phyloP scores from a whole-genome alignment of 345 rosid species.

The Lepidium africanum region DNA sequence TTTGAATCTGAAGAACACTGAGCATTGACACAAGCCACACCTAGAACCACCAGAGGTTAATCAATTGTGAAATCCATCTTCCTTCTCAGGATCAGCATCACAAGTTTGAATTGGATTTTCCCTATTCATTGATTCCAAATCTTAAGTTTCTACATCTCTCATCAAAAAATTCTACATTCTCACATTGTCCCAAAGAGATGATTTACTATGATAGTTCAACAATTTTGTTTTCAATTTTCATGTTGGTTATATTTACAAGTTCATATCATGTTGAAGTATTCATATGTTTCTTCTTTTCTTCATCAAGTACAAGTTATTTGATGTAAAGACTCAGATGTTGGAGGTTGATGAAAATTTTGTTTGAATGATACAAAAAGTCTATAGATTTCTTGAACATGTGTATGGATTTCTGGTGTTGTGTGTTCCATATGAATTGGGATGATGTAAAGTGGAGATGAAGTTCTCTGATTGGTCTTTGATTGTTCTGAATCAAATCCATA shows the following conservation, averaged over 20 bases:
- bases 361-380: not conserved
- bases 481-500: not conserved
- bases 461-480: not conserved
- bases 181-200: conserved; percentile 1
- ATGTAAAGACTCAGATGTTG: not conserved
- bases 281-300: not conserved
- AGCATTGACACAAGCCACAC: not conserved
- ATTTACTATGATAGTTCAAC: not conserved
- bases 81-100: not conserved
- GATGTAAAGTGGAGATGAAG: not conserved
- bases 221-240: not conserved
- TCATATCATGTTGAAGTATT: not conserved
- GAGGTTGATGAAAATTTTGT: not conserved
- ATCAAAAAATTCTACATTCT: not conserved
- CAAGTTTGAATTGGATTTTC: not conserved
- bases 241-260: not conserved
- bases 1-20: conserved; percentile 43
- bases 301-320: not conserved
- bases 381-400: not conserved
- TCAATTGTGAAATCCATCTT: conserved; percentile 5
- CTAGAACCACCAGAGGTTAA: not conserved
- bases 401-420: not conserved
- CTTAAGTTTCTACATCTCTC: not conserved
- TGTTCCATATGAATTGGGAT: not conserved
- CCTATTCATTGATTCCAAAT: not conserved